phyloP scores from a whole-genome alignment of 202 grass and related monocot genomes.

The Alloteropsis angusta region DNA sequence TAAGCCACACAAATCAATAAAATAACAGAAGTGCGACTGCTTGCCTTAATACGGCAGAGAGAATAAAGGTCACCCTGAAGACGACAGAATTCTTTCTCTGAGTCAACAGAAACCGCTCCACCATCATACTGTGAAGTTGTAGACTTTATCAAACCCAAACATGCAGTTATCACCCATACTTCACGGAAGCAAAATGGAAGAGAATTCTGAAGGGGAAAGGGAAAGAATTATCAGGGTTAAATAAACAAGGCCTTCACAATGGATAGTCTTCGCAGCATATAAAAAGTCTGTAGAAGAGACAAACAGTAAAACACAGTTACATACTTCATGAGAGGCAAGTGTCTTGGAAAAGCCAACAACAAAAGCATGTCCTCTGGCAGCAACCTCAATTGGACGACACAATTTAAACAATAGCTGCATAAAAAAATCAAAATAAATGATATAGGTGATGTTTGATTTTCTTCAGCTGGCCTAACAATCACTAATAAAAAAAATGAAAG shows the following conservation, averaged over 20 bases:
- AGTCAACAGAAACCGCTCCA: constrained; percentile 61
- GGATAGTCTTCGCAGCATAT: constrained; percentile 9
- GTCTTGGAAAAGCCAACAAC: constrained; percentile 90
- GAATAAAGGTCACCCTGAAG: constrained; percentile 95
- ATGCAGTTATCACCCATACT: constrained; percentile 96
- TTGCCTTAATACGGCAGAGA: constrained; percentile 80
- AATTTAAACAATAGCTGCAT: constrained; percentile 89
- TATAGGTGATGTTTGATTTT: constrained; percentile 2
- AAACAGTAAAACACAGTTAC: constrained; percentile 26
- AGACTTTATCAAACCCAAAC: constrained; percentile 75
- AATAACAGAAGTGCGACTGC: constrained; percentile 20
- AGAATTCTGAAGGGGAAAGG: constrained; percentile 42
- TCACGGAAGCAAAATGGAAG: constrained; percentile 95
- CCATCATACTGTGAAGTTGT: constrained; percentile 50
- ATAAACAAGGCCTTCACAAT: constrained; percentile 17
- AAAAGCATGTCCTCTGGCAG: constrained; percentile 83
- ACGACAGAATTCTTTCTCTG: constrained; percentile 85
- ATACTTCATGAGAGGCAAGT: constrained; percentile 73
- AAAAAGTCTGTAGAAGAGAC: background rate
- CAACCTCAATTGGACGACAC: constrained; percentile 71
- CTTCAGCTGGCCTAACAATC: background rate
- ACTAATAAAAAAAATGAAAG: constrained; percentile 1
- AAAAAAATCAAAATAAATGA: constrained; percentile 28
- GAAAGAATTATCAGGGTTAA: constrained; percentile 33
- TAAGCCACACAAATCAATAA: background rate